phyloP scores from a whole-genome alignment of 2,329 filamentous ascomycete genomes.

The Dothideomycetidae sp. region DNA sequence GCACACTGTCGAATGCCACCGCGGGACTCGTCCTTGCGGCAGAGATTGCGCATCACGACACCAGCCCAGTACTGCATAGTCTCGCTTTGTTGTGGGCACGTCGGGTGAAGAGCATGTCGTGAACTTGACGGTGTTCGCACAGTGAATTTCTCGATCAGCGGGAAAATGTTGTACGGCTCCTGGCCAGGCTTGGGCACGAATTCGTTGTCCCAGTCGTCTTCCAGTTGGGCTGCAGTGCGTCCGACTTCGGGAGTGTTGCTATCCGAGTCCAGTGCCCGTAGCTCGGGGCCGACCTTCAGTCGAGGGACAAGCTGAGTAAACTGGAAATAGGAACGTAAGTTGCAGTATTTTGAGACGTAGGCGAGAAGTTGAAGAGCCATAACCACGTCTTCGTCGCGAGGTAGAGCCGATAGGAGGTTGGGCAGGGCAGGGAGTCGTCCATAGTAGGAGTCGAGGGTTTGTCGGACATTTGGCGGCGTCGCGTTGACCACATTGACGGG shows the following conservation, averaged over 20 bases:
- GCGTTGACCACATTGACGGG: slow-evolving; percentile 51
- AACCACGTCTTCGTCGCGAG: slow-evolving; percentile 89
- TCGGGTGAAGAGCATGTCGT: slow-evolving; percentile 55
- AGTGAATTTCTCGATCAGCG: slow-evolving; percentile 94
- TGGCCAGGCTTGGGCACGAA: slow-evolving; percentile 36
- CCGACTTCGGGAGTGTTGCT: slow-evolving; percentile 35
- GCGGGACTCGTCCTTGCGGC: slow-evolving; percentile 88
- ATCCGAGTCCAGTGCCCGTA: slow-evolving; percentile 58
- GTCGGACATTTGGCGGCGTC: slow-evolving; percentile 59
- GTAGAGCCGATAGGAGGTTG: slow-evolving; percentile 77
- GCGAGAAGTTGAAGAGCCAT: slow-evolving; percentile 95
- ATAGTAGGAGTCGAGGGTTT: slow-evolving; percentile 32
- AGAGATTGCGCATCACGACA: slow-evolving; percentile 96
- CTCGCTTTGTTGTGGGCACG: slow-evolving; percentile 28
- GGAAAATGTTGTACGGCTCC: slow-evolving; percentile 64
- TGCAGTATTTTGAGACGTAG: slow-evolving; percentile 98
- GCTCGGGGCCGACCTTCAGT: slow-evolving; percentile 76
- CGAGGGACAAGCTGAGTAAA: slow-evolving; percentile 84
- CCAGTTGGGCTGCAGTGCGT: slow-evolving; percentile 36
- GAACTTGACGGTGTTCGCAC: slow-evolving; percentile 42
- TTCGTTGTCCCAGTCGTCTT: slow-evolving; percentile 84
- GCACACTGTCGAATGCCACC: slow-evolving; percentile 94
- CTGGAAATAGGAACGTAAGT: slow-evolving; percentile 88
- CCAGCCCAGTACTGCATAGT: slow-evolving; percentile 99
- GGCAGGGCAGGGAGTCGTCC: slow-evolving; percentile 27